These are phyloP conservation scores for Pestalotiopsis sp. DNA, from an alignment of 2,329 filamentous ascomycete species.

Conservation along the genomic window DNA sequence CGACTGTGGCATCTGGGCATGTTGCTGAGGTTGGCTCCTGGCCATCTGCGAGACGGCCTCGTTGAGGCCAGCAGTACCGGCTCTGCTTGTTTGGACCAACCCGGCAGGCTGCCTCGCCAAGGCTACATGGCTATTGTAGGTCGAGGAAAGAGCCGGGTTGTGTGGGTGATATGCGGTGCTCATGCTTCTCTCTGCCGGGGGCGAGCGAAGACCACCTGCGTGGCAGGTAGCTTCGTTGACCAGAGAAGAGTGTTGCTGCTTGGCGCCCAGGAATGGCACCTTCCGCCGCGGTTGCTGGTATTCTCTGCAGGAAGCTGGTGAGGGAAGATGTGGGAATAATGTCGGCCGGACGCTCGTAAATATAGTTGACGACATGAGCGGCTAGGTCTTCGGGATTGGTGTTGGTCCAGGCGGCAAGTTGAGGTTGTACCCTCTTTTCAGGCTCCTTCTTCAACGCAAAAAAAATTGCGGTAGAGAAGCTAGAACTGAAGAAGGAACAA, in stretches of 20 bases:
- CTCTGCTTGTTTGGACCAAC: constrained; percentile 34
- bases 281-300: constrained; percentile 19
- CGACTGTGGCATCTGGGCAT: constrained; percentile 9
- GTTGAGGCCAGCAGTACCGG: constrained; percentile 29
- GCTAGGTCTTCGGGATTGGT: neutral
- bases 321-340: constrained; percentile 27
- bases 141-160: constrained; percentile 41
- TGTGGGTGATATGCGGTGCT: constrained; percentile 52
- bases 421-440: neutral
- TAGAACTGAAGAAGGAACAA: neutral
- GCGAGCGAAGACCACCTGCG: constrained; percentile 48
- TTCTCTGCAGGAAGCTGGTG: constrained; percentile 21
- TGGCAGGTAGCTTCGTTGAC: constrained; percentile 26
- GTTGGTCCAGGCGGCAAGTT: neutral
- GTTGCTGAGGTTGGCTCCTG: constrained; percentile 30
- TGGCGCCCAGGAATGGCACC: constrained; percentile 15
- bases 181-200: constrained; percentile 53
- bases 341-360: constrained; percentile 24
- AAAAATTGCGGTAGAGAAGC: neutral
- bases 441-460: neutral
- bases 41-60: constrained; percentile 30
- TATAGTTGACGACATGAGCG: constrained; percentile 30
- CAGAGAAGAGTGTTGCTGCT: constrained; percentile 23
- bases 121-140: constrained; percentile 47
- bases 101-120: constrained; percentile 40